These are phyloP conservation scores for Dissophora ornata DNA, from an alignment of 192 early-diverging fungal genomes.

Conservation along the genomic window DNA sequence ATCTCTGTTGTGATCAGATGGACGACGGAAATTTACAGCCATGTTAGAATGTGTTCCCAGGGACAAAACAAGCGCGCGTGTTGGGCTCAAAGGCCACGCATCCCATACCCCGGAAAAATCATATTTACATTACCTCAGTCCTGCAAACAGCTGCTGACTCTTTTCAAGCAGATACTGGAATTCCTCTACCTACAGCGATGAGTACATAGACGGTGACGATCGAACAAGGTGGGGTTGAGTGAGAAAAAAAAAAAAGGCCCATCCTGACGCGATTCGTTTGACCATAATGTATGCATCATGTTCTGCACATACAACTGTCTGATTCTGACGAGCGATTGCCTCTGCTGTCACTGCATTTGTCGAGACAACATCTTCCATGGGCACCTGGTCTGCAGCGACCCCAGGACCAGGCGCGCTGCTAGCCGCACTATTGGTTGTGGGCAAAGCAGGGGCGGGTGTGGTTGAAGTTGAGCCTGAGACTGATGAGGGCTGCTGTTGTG, in stretches of 20 bases:
- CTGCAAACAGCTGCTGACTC: constrained; percentile 96
- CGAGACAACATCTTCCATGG: constrained; percentile 51
- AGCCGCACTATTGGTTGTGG: neutral
- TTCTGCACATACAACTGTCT: constrained; percentile 33
- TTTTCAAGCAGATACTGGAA: constrained; percentile 97
- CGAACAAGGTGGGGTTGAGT: too few relatives aligned
- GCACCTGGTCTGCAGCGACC: constrained; percentile 7
- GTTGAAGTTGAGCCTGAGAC: neutral
- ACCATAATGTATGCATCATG: too few relatives aligned
- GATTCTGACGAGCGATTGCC: constrained; percentile 48
- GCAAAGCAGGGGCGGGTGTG: neutral
- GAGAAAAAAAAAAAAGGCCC: too few relatives aligned
- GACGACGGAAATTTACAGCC: too few relatives aligned
- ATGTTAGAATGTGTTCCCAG: too few relatives aligned
- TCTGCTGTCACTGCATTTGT: constrained; percentile 49
- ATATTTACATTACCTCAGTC: constrained; percentile 77
- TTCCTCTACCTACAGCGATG: constrained; percentile 69
- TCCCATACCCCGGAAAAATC: neutral
- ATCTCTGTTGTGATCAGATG: too few relatives aligned
- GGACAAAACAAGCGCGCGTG: too few relatives aligned
- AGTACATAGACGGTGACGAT: too few relatives aligned
- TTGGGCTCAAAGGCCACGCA: too few relatives aligned
- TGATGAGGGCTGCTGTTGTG: constrained; percentile 6
- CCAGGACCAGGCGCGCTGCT: neutral
- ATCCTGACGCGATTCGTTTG: too few relatives aligned